Evolutionary conservation across 129 eudicot species (phyloP), one percentile per base, ranked within the genome.

Genomic region (Centella asiatica): DNA sequence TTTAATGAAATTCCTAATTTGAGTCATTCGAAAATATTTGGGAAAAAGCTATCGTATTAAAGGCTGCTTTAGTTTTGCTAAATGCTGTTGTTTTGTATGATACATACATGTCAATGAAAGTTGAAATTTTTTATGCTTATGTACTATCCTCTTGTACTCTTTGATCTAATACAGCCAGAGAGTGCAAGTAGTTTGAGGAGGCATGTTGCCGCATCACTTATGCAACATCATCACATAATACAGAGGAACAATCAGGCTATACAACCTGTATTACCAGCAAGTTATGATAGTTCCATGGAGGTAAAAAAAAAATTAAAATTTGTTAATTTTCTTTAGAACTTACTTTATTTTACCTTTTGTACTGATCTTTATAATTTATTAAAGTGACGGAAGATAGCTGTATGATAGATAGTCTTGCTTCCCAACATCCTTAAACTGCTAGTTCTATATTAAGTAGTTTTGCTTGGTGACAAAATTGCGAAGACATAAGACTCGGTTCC

Each of bases 221-320:
- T 81, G 86, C 98, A 87, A 74, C 98, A 87, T 71, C 83, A 90
- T 61, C 82, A 80, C 27, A 63, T 86, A n/a, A 49, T 65, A 63
- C 94, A 80, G 74, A 79, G 89, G 67, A 71, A 62, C 39, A 77
- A 56, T 42, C 74, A 58, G 70, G 89, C 84, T 50, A 66, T 76
- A 44, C 90, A 80, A 65, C 90, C 94, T 12, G 79, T 80, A 31
- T 84, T 95, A 62, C 95, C 95, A n/a, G 94, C 87, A 65, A 90
- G 98, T 82, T 84, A 90, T 67, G 88, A 85, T 23, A 87, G 98
- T 65, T 90, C 95, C 52, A 72, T 90, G 85, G 98, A 90, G 98
- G 98, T 90, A 83, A 18, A 1, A 13, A 14, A n/a, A n/a, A 17
- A 44, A 2, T 64, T 31, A 17, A 42, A 42, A 3, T 42, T 42